Evolutionary conservation across 352 stramenopile species (phyloP).

Genomic region (Nothophytophthora sp.): DNA sequence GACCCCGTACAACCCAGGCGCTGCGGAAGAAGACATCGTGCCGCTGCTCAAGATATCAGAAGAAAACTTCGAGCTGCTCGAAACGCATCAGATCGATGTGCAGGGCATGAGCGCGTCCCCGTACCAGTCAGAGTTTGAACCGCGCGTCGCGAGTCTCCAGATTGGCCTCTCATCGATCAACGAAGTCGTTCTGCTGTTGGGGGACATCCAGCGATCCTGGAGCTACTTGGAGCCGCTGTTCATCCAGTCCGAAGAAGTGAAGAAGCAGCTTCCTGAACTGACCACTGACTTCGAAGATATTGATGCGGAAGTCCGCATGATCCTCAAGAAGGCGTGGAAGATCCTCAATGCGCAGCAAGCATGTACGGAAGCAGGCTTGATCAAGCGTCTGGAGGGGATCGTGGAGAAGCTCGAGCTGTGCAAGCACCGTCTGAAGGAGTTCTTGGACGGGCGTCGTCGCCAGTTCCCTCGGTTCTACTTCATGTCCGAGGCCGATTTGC

Average conservation of each 20-base stretch:
- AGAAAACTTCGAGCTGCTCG: slow-evolving; percentile 97
- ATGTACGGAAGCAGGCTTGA: slow-evolving; percentile 90
- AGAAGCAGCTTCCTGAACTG: slow-evolving; percentile 94
- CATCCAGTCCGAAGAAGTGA: slow-evolving; percentile 96
- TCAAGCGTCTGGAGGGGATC: slow-evolving; percentile 91
- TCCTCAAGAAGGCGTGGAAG: slow-evolving; percentile 85
- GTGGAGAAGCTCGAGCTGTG: slow-evolving; percentile 93
- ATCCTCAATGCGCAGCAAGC: slow-evolving; percentile 90
- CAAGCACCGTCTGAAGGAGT: slow-evolving; percentile 95
- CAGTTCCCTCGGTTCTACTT: slow-evolving; percentile 96
- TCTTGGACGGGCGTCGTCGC: slow-evolving; percentile 92
- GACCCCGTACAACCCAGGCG: slow-evolving; percentile 87
- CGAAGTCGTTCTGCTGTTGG: slow-evolving; percentile 94
- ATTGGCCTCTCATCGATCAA: slow-evolving; percentile 85
- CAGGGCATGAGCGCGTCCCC: slow-evolving; percentile 96
- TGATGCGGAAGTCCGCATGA: slow-evolving; percentile 91
- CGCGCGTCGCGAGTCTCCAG: slow-evolving; percentile 89
- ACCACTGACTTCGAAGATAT: slow-evolving; percentile 94
- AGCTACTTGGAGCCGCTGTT: slow-evolving; percentile 97
- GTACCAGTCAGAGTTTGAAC: slow-evolving; percentile 96
- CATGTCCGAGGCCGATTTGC: slow-evolving; percentile 90
- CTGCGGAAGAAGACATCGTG: slow-evolving; percentile 80
- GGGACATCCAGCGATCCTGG: slow-evolving; percentile 96
- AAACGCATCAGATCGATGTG: slow-evolving; percentile 96
- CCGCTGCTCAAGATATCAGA: slow-evolving; percentile 92